Evolutionary conservation across 1,139 yeast genomes (phyloP), one percentile per base, ranked within the genome.

Genomic region (Petasospora rhodanensis): DNA sequence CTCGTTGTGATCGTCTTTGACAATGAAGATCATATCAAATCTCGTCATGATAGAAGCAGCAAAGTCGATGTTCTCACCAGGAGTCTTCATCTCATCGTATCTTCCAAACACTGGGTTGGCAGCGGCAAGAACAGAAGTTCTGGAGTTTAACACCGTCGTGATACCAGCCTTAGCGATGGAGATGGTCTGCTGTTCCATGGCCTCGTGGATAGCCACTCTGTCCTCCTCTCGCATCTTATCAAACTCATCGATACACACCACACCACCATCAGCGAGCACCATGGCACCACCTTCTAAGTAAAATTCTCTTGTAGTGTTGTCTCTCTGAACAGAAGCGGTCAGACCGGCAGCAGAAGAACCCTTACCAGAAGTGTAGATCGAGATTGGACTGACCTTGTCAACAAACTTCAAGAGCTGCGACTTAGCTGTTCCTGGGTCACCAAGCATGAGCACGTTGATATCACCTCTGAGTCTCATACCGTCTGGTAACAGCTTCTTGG

Each of bases 341-440:
- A 91, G 73, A 76, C 99, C 99, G 5, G 97, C 99, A 2, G 99
- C 99, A 14, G 97, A 89, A 0, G 98, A 91, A 52, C 99, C 99
- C 56, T 91, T 91, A 66, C 99, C 99, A 0, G 97, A 87, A 1
- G 99, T 91, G 57, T 91, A 91, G 26, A 91, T 91, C 2, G 97
- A 78, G 42, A 91, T 87, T 5, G 98, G 98, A 7, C 96, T 78
- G 14, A 85, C 87, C 55, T 91, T 89, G 55, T 91, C 97, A 15
- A 87, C 97, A 51, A 89, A 91, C 57, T 93, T 91, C 51, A 91
- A 71, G 41, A 91, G 65, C 65, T 91, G 99, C 10, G 98, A 91
- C 58, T 91, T 91, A 32, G 98, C 97, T 15, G 98, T 91, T 67
- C 98, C 98, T 13, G 99, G 99, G 56, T 91, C 99, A 61, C 99